These are phyloP conservation scores for Teunomyces stri DNA, from an alignment of 805 yeast species.

Conservation along the genomic window DNA sequence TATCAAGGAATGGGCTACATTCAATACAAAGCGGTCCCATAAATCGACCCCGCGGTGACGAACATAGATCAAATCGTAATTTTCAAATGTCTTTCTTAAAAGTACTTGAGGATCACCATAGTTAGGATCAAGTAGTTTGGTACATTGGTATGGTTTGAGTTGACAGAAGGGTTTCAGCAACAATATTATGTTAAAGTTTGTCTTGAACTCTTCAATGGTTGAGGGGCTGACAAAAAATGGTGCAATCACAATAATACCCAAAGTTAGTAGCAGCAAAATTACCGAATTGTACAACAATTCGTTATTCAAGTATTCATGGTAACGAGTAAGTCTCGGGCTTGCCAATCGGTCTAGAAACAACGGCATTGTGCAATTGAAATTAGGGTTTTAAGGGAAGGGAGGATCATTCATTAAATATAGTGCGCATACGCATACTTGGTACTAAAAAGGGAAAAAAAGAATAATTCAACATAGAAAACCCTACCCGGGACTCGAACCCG, in stretches of 20 bases:
- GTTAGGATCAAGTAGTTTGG: slow-evolving; percentile 1
- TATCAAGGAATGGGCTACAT: background rate
- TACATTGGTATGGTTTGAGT: slow-evolving; percentile 9
- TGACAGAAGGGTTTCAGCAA: slow-evolving; percentile 15
- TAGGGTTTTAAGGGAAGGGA: background rate
- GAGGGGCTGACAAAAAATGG: slow-evolving; percentile 14
- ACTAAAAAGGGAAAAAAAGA: slow-evolving; percentile 1
- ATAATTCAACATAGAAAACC: slow-evolving; percentile 14
- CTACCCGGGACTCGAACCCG: slow-evolving; percentile 41
- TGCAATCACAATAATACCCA: slow-evolving; percentile 8
- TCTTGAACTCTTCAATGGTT: slow-evolving; percentile 11
- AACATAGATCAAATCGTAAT: slow-evolving; percentile 17
- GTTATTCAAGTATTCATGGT: background rate
- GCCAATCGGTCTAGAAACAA: background rate
- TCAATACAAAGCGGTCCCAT: slow-evolving; percentile 3
- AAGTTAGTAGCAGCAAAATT: slow-evolving; percentile 9
- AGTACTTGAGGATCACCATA: background rate
- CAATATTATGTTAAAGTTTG: slow-evolving; percentile 13
- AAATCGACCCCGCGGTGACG: slow-evolving; percentile 9
- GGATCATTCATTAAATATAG: background rate
- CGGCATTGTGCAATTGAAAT: background rate
- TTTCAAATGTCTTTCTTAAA: slow-evolving; percentile 7
- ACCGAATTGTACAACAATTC: slow-evolving; percentile 3
- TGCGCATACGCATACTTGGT: background rate
- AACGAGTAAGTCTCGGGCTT: background rate